Conservation (phyloP, 371 early-diverging fungal species). For the Syncephalastrum contaminatum region DNA sequence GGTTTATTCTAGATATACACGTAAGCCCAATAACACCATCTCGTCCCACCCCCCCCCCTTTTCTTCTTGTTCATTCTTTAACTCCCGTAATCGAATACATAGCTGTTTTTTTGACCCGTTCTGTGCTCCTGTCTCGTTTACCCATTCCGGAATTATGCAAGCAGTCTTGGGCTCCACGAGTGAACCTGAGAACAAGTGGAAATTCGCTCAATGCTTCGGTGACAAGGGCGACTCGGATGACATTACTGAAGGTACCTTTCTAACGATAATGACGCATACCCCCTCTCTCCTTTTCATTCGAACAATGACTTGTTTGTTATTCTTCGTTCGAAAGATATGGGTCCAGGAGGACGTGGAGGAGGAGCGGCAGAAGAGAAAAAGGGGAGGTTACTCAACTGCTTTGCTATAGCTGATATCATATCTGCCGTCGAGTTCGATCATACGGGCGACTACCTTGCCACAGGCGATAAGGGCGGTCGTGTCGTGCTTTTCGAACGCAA, state of each 20-base stretch:
- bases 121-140: too few species aligned
- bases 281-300: not conserved
- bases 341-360: not conserved
- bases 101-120: too few species aligned
- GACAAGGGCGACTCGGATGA: constrained; percentile 98
- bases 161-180: constrained; percentile 5
- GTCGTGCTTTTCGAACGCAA: constrained; percentile 90
- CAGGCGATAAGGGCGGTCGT: constrained; percentile 90
- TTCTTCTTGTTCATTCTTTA: too few species aligned
- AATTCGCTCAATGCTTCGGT: constrained; percentile 98
- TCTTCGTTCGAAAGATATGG: too few species aligned
- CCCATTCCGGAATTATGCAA: constrained; percentile 8
- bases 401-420: constrained; percentile 82
- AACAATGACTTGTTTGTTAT: not conserved
- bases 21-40: too few species aligned
- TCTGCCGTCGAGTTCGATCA: constrained; percentile 93
- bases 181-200: constrained; percentile 61
- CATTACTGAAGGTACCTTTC: constrained; percentile 87
- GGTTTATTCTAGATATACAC: too few species aligned
- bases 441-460: constrained; percentile 88
- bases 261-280: not conserved
- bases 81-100: too few species aligned
- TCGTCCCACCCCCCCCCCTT: too few species aligned
- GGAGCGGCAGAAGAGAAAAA: not conserved
- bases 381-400: too few species aligned